Evolutionary conservation across 2,329 filamentous ascomycete species (phyloP).

Genomic region (Hirsutella thompsonii): DNA sequence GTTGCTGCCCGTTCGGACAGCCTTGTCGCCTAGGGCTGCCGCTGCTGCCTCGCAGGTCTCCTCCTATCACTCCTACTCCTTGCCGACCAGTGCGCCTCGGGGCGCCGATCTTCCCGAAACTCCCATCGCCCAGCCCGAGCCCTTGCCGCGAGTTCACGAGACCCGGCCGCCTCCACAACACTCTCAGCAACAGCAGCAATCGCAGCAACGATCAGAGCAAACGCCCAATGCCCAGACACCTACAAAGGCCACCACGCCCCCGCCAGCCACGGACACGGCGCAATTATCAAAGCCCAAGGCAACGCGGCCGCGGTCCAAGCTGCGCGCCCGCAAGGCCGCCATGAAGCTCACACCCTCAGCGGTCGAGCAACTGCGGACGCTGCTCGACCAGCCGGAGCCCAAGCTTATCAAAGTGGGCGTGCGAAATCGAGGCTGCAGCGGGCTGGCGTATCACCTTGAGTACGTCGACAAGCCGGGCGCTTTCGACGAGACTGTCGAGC

Average conservation of each 20-base stretch:
- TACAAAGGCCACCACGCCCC: slow-evolving; percentile 6
- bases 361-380: slow-evolving; percentile 60
- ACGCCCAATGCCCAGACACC: slow-evolving; percentile 4
- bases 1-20: slow-evolving; percentile 26
- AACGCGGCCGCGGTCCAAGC: slow-evolving; percentile 20
- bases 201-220: slow-evolving; percentile 3
- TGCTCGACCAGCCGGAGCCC: slow-evolving; percentile 76
- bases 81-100: slow-evolving; percentile 29
- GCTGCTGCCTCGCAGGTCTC: too few relatives aligned
- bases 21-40: slow-evolving; percentile 21
- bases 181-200: slow-evolving; percentile 9
- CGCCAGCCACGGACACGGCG: slow-evolving; percentile 38
- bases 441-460: slow-evolving; percentile 84
- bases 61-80: slow-evolving; percentile 41
- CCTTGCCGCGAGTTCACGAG: slow-evolving; percentile 37
- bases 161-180: slow-evolving; percentile 28
- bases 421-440: slow-evolving; percentile 86
- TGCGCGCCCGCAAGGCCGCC: slow-evolving; percentile 69
- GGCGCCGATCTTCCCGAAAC: slow-evolving; percentile 31
- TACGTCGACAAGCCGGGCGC: slow-evolving; percentile 82
- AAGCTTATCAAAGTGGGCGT: slow-evolving; percentile 93
- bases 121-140: slow-evolving; percentile 30
- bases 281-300: slow-evolving; percentile 50
- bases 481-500: slow-evolving; percentile 87
- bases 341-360: slow-evolving; percentile 76